These are phyloP conservation scores for Pugionium cornutum DNA, from an alignment of 345 rosid species.

Conservation along the genomic window DNA sequence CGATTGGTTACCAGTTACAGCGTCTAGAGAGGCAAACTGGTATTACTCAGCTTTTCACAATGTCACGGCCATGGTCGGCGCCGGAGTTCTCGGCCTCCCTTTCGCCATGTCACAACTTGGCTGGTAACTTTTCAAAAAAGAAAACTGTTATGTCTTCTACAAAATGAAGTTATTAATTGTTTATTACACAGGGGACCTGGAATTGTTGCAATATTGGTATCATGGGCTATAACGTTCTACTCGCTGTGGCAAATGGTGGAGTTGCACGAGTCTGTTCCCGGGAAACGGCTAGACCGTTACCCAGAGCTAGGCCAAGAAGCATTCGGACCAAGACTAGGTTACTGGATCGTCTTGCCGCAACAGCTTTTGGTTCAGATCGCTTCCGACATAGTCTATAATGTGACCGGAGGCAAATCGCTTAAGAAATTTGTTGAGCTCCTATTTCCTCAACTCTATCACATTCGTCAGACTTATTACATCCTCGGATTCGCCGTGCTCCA, in stretches of 20 bases:
- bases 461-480: constrained; percentile 66
- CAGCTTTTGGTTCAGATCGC: constrained; percentile 76
- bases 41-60: constrained; percentile 88
- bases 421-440: constrained; percentile 58
- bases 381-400: constrained; percentile 65
- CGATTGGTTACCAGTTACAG: constrained; percentile 71
- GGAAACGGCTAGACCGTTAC: constrained; percentile 74
- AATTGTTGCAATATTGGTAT: constrained; percentile 47
- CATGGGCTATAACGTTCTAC: constrained; percentile 82
- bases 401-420: constrained; percentile 75
- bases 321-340: constrained; percentile 78
- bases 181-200: constrained; percentile 69
- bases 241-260: constrained; percentile 90
- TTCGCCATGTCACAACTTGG: constrained; percentile 84
- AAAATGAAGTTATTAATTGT: neutral
- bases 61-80: constrained; percentile 54
- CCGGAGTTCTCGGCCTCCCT: constrained; percentile 80
- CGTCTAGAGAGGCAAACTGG: constrained; percentile 80
- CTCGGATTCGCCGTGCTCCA: constrained; percentile 68
- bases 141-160: neutral
- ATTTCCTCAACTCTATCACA: constrained; percentile 42
- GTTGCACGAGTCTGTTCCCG: constrained; percentile 78
- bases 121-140: constrained; percentile 43
- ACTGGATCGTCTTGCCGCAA: constrained; percentile 77
- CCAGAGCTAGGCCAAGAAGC: constrained; percentile 85